Evolutionary conservation across 2,329 filamentous ascomycete genomes (phyloP), one percentile per base, ranked within the genome.

Genomic region (Nemania sp.): DNA sequence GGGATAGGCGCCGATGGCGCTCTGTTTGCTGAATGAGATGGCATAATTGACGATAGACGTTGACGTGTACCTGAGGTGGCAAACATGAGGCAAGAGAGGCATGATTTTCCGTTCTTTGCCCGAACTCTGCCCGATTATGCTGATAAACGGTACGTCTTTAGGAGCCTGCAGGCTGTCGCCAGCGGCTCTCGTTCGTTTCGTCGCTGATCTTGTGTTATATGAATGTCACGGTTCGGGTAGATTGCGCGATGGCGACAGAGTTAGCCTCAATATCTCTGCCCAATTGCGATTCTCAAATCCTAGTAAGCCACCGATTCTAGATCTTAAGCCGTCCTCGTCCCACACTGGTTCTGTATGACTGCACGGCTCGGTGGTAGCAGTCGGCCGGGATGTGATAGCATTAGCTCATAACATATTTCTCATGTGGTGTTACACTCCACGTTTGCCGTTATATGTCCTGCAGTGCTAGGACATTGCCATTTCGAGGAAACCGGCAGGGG

Each of bases 1-100:
- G 52, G 54, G 24, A 52, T 31, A 60, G 44, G 51, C 54, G 57
- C 57, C 39, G 48, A 52, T 54, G 57, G 51, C 57, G 57, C 57
- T 17, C 23, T 23, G 24, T 30, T 52, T 5, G 33, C n/a, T 28
- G 28, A 15, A 28, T 19, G 14, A 30, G 17, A 26, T 17, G 26
- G 28, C 23, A 34, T 30, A 26, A 34, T 23, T 45, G 51, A 57
- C 33, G 51, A 44, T 30, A 30, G 12, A 17, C 43, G 12, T 22
- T 37, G 6, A 20, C 8, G 23, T 45, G 41, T n/a, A n/a, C n/a
- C n/a, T n/a, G 31, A 26, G 26, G 51, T 57, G 52, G 52, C 33
- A 34, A 55, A 14, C 48, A 45, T 41, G 37, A 51, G 47, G 24
- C 37, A 30, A 42, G 40, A 37, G 11, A 40, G 49, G 19, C 6